Base-by-base conservation (phyloP, 148 eudicot species). In the Amaranthus palmeri region DNA sequence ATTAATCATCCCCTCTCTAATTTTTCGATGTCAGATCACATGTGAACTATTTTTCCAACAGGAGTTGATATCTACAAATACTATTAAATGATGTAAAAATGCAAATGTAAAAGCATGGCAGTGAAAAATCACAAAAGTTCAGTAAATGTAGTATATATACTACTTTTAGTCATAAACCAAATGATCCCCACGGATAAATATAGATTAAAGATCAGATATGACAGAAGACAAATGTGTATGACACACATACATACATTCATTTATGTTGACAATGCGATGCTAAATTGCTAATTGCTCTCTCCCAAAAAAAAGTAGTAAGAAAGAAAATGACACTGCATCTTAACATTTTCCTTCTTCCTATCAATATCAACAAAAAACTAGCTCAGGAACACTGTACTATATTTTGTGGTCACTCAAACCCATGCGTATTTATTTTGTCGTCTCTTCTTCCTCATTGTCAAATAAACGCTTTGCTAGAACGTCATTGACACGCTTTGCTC, bases 261-360 rank as follows among this genome's bases (percentile, higher is more conserved):
- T 8, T 17, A 50, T 53, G 25, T 6, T 42, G 51, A 60, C 61
- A 53, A 7, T 65, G 58, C 48, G 13, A 17, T 3, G 41, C 13
- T 1, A 49, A 25, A 25, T 25, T 25, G 36, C 36, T 25, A 25
- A 25, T 25, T 25, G 36, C 36, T 25, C 36, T 62, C 65, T 62
- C 14, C 25, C 56, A 42, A 36, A 17, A 44, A 25, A 69, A 54
- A 56, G 53, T 7, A 46, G 68, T 5, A 51, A 70, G 44, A 14
- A 4, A 70, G 79, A 76, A 70, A 76, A 46, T n/a, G 79, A 76
- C 74, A 76, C 58, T 70, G 79, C 79, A 76, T 62, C 67, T 12
- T 70, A 25, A 62, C 54, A 75, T 69, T 65, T 67, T 55, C 25
- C 61, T 47, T 62, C 65, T 46, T 25, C 36, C 73, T 70, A 57